Evolutionary conservation across 441 rosid species (phyloP), one percentile per base, ranked within the genome.

Genomic region (Gossypium armourianum): DNA sequence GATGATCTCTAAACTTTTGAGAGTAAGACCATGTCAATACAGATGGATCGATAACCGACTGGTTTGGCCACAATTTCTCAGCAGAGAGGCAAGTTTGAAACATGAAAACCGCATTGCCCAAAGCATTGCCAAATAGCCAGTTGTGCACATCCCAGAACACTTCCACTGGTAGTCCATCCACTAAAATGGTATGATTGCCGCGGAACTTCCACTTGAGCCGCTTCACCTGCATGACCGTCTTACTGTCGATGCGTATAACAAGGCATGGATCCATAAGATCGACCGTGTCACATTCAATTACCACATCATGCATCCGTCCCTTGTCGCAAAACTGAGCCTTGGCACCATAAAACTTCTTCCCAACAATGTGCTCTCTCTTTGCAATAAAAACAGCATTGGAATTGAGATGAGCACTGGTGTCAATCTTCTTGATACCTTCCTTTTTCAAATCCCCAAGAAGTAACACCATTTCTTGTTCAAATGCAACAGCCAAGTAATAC

Each of bases 91-190:
- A 82, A 56, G 90, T 82, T 79, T 89, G 88, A 80, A 93, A 90
- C 91, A 93, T 87, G 71, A 93, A 93, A 58, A 93, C 97, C 0
- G 91, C 98, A 74, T 85, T 85, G 36, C 91, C 96, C 71, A 82
- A 63, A 21, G 80, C 82, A 81, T 81, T 79, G 26, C 96, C 91
- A 77, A 89, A 93, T 15, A 93, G 84, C 98, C 98, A 93, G 68
- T 84, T 89, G 65, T 93, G 88, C 57, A 93, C 91, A 82, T 93
- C 98, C 98, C 98, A 93, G 0, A 82, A 87, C 69, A 93, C 92
- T 77, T 93, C 96, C 26, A 93, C 91, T 2, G 91, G 84, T 8
- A 83, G 77, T 59, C 92, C 94, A 79, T 93, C 94, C 56, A 89
- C 93, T 76, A 80, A 68, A 70, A 93, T 90, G 19, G 91, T 89